phyloP scores from a whole-genome alignment of 768 basidiomycete species.

The Tephrocybe sp. region DNA sequence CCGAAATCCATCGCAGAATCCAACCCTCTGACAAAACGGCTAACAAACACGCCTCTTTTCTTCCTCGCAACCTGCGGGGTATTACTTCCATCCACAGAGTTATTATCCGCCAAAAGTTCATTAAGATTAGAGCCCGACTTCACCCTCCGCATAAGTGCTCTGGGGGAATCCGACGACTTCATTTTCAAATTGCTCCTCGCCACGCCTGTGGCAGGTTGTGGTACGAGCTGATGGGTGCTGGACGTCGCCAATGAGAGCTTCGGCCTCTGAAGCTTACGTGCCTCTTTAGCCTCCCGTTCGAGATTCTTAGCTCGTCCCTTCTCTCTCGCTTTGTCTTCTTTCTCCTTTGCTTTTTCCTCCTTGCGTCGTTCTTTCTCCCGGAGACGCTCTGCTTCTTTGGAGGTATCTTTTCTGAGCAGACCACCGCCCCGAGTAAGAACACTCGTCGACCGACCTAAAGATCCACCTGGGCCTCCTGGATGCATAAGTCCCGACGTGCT shows the following conservation, averaged over 20 bases:
- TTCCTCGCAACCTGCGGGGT: slow-evolving; percentile 20
- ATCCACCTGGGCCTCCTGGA: slow-evolving; percentile 7
- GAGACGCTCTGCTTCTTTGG: slow-evolving; percentile 14
- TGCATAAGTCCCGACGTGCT: slow-evolving; percentile 18
- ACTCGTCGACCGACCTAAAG: slow-evolving; percentile 20
- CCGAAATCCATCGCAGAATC: too few relatives aligned
- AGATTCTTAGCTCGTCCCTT: slow-evolving; percentile 8
- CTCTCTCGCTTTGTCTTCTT: slow-evolving; percentile 23
- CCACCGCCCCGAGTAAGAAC: slow-evolving; percentile 16
- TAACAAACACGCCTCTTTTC: slow-evolving; percentile 32
- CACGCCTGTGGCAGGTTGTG: slow-evolving; percentile 9
- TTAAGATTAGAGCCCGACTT: slow-evolving; percentile 33
- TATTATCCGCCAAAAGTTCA: slow-evolving; percentile 10
- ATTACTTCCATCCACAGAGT: not conserved
- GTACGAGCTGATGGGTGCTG: slow-evolving; percentile 11
- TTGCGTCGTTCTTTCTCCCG: slow-evolving; percentile 20
- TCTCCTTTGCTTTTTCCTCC: slow-evolving; percentile 21
- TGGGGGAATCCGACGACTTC: slow-evolving; percentile 14
- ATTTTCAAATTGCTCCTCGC: slow-evolving; percentile 11
- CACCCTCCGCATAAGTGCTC: slow-evolving; percentile 28
- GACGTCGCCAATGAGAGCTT: slow-evolving; percentile 29
- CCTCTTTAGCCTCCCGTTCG: slow-evolving; percentile 13
- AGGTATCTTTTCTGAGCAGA: slow-evolving; percentile 14
- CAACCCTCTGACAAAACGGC: slow-evolving; percentile 30
- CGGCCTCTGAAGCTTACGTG: slow-evolving; percentile 23